Conservation (phyloP, 2,329 filamentous ascomycete species). For the Didymella sp. region DNA sequence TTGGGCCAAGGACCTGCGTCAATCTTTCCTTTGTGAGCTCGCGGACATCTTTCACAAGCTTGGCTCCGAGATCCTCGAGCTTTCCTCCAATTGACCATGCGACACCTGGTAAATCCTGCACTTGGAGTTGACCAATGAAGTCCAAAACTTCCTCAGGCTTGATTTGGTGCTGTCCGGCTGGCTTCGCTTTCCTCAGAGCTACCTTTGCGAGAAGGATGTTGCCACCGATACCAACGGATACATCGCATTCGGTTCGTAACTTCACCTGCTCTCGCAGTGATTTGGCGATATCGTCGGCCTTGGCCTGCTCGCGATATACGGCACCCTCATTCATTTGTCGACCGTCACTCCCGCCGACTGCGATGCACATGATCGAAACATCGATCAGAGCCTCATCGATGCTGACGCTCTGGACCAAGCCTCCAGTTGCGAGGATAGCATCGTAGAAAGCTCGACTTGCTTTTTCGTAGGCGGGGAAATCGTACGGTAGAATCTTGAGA, state of each 20-base stretch:
- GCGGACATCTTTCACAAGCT: constrained; percentile 82
- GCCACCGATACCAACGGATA: constrained; percentile 89
- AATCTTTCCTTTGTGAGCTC: constrained; percentile 78
- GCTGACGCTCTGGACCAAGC: constrained; percentile 92
- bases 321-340: constrained; percentile 69
- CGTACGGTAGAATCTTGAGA: constrained; percentile 90
- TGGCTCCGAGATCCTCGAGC: constrained; percentile 84
- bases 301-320: constrained; percentile 78
- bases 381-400: constrained; percentile 95
- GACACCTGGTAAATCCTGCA: constrained; percentile 88
- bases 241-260: constrained; percentile 78
- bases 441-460: constrained; percentile 89
- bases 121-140: constrained; percentile 77
- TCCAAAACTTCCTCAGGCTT: constrained; percentile 79
- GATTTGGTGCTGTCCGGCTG: constrained; percentile 89
- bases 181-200: constrained; percentile 89
- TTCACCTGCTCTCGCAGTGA: constrained; percentile 74
- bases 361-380: constrained; percentile 73
- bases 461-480: constrained; percentile 93
- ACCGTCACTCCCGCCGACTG: constrained; percentile 70
- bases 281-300: constrained; percentile 74
- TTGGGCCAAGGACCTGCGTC: constrained; percentile 77
- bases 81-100: constrained; percentile 87
- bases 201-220: constrained; percentile 94
- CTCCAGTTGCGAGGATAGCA: constrained; percentile 78